phyloP scores from a whole-genome alignment of 768 basidiomycete species.

The Suillus subaureus region DNA sequence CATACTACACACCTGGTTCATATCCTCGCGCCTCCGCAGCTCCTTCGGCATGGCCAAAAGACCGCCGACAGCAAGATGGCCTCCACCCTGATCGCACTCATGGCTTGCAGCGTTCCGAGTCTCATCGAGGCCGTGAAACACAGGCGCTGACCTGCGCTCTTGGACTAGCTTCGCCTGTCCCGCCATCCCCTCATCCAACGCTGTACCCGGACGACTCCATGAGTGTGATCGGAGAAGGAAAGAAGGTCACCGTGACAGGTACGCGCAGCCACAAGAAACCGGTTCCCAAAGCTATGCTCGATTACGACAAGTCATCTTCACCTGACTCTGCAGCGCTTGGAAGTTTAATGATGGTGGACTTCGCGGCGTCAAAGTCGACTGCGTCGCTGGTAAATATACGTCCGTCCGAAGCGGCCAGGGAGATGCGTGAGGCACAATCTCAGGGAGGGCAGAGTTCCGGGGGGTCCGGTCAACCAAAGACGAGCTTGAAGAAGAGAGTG shows the following conservation, averaged over 20 bases:
- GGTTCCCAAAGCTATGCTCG: conserved; percentile 24
- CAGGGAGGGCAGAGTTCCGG: conserved; percentile 32
- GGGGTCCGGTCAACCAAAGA: conserved; percentile 23
- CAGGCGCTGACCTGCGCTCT: conserved; percentile 42
- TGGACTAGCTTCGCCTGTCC: conserved; percentile 36
- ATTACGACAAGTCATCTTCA: conserved; percentile 20
- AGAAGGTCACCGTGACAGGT: conserved; percentile 26
- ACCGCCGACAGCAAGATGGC: conserved; percentile 36
- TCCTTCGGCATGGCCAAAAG: conserved; percentile 33
- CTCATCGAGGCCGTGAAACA: conserved; percentile 43
- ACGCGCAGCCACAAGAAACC: conserved; percentile 36
- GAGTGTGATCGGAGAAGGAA: conserved; percentile 52
- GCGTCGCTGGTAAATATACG: conserved; percentile 35
- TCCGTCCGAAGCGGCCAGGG: conserved; percentile 24
- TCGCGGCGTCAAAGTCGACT: conserved; percentile 41
- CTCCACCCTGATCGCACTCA: conserved; percentile 24
- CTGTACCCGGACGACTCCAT: conserved; percentile 75
- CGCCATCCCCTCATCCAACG: conserved; percentile 62
- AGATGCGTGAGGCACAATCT: conserved; percentile 19
- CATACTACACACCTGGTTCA: conserved; percentile 59
- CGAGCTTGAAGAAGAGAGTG: conserved; percentile 34
- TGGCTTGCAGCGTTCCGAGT: conserved; percentile 41
- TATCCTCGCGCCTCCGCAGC: conserved; percentile 57
- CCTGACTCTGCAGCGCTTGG: conserved; percentile 54
- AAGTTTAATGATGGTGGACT: conserved; percentile 65